Evolutionary conservation across 106 monocot species (phyloP).

Genomic region (Hemerocallis citrina): DNA sequence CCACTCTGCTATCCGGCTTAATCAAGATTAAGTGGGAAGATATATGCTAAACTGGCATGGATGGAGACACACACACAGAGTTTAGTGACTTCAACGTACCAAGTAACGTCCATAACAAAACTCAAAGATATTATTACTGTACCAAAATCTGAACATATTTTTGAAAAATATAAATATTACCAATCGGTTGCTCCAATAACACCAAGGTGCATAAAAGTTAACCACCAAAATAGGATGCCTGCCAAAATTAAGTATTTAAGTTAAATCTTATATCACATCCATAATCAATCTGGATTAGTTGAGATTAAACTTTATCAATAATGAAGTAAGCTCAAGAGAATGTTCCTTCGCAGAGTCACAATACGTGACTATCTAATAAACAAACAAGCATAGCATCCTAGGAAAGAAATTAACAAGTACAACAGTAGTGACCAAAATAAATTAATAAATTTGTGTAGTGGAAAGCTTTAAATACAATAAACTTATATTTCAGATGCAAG

Average conservation of each 20-base stretch:
- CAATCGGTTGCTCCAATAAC: slow-evolving; percentile 98
- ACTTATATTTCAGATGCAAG: background rate
- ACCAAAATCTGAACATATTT: background rate
- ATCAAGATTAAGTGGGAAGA: too few relatives aligned
- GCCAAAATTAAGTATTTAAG: slow-evolving; percentile 10
- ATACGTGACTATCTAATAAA: background rate
- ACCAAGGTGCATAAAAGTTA: slow-evolving; percentile 99
- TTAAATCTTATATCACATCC: background rate
- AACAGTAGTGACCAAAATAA: background rate
- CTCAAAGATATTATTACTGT: background rate
- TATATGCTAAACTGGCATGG: too few relatives aligned
- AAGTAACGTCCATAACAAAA: background rate
- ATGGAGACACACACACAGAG: too few relatives aligned
- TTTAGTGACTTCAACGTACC: too few relatives aligned
- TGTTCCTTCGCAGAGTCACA: background rate
- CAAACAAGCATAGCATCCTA: background rate
- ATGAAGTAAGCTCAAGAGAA: background rate
- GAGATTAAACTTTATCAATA: background rate
- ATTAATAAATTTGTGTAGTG: background rate
- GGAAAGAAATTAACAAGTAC: background rate
- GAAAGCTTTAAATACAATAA: background rate
- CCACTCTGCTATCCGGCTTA: too few relatives aligned
- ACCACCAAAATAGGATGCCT: slow-evolving; percentile 88
- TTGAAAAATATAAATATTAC: slow-evolving; percentile 29
- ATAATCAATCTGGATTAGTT: background rate